Base-by-base conservation (phyloP, 2,329 filamentous ascomycete genomes). In the Dendryphion nanum region DNA sequence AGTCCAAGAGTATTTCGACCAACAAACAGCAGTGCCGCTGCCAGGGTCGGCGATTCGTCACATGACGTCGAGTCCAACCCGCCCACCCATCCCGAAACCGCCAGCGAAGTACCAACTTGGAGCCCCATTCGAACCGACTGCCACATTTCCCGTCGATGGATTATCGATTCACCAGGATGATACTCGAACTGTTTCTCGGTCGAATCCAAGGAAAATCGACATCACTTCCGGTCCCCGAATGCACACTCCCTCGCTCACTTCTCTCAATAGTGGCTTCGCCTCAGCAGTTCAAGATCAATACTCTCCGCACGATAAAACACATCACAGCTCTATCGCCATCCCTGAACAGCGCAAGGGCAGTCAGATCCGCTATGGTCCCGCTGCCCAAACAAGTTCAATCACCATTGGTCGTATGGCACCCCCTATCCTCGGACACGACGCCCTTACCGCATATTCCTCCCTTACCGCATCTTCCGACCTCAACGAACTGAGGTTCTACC, bases 1-100 rank as follows among this genome's bases (percentile, higher is more conserved):
- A 6, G 55, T 60, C 18, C 54, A 63, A 30, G 51, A 55, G 35
- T 61, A 61, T 28, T 59, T 57, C 31, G 50, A 59, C 19, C 54
- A 48, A 33, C 56, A 58, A 30, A 43, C 38, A 10, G 43, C 48
- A 5, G 46, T 40, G 21, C 40, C 42, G 23, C 47, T 44, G 33
- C 31, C 47, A 4, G 40, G 35, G 7, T 35, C 36, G 18, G 32
- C 30, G 10, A 44, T 44, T 37, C 39, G 43, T 17, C 35, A 35
- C 19, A 39, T 33, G n/a, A 47, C 48, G 14, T 40, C 48, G 18
- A 49, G 38, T 30, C 40, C 46, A 19, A 37, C 40, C 30, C 33
- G 45, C 13, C 35, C 44, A 18, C 41, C 45, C 35, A 41, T 48
- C n/a, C 39, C 48, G 12, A 16, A 23, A 18, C 43, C 47, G 3